Evolutionary conservation across 306 rosid genomes (phyloP).

Genomic region (Corylus americana): DNA sequence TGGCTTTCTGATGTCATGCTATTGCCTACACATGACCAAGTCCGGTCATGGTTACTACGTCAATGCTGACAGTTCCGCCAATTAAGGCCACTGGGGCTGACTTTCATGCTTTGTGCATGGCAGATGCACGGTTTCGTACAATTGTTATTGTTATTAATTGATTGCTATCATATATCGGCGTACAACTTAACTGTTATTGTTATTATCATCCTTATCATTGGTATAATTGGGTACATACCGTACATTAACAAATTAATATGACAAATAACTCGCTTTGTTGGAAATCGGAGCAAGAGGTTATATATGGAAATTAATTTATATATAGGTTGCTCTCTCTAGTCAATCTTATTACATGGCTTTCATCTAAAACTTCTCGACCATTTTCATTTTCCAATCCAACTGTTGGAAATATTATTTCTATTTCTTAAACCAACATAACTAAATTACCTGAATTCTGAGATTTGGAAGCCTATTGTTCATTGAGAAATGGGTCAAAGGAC

Average conservation of each 20-base stretch:
- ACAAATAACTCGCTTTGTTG: background rate
- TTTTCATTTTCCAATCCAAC: background rate
- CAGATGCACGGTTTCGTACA: too few species aligned
- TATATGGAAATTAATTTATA: too few species aligned
- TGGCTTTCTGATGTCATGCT: too few species aligned
- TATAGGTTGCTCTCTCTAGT: background rate
- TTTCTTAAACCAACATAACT: too few species aligned
- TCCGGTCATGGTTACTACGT: too few species aligned
- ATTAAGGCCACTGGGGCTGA: too few species aligned
- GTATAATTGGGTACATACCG: background rate
- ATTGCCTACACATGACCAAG: too few species aligned
- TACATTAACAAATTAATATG: background rate
- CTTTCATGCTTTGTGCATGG: too few species aligned
- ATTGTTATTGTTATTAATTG: too few species aligned
- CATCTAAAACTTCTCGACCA: background rate
- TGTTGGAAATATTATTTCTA: too few species aligned
- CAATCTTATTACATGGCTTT: background rate
- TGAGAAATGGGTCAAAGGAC: conserved; percentile 21
- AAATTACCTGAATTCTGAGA: background rate
- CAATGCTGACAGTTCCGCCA: too few species aligned
- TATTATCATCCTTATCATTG: background rate
- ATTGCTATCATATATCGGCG: too few species aligned
- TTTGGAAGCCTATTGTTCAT: background rate
- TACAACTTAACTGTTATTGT: background rate
- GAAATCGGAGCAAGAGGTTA: background rate